These are phyloP conservation scores for Diplodia seriata DNA, from an alignment of 2,329 filamentous ascomycete genomes.

Conservation along the genomic window DNA sequence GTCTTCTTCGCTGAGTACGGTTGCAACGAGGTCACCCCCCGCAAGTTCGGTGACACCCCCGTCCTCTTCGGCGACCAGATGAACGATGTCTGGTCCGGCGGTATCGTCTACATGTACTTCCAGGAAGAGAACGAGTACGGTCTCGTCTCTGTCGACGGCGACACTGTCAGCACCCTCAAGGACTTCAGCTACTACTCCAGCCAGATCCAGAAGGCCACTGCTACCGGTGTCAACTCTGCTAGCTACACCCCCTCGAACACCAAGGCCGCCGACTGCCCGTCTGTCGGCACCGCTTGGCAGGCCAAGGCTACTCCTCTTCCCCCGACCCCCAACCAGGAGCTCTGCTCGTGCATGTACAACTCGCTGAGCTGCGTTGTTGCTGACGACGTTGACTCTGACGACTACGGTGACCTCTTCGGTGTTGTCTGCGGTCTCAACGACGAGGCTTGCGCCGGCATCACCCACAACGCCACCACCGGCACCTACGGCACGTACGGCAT, in stretches of 20 bases:
- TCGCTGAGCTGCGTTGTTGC: constrained; percentile 74
- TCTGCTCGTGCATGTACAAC: constrained; percentile 86
- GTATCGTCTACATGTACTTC: constrained; percentile 99
- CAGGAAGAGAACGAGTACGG: constrained; percentile 90
- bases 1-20: constrained; percentile 99
- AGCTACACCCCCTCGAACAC: constrained; percentile 79
- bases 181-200: constrained; percentile 78
- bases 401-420: constrained; percentile 74
- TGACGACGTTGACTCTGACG: constrained; percentile 60
- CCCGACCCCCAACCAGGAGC: constrained; percentile 76
- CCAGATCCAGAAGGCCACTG: constrained; percentile 71
- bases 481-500: constrained; percentile 79
- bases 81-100: constrained; percentile 88
- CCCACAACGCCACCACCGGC: constrained; percentile 69
- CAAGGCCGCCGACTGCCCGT: constrained; percentile 73
- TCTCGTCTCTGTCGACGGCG: constrained; percentile 69
- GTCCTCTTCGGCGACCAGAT: constrained; percentile 82
- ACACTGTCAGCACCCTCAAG: constrained; percentile 68
- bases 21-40: constrained; percentile 77
- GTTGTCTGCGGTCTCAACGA: constrained; percentile 69
- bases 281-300: constrained; percentile 69
- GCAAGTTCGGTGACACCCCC: constrained; percentile 83
- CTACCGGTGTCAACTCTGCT: constrained; percentile 68
- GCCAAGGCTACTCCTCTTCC: constrained; percentile 73
- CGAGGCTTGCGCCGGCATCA: constrained; percentile 71